These are phyloP conservation scores for Fusarium mangiferae DNA, from an alignment of 2,329 filamentous ascomycete species.

Conservation along the genomic window DNA sequence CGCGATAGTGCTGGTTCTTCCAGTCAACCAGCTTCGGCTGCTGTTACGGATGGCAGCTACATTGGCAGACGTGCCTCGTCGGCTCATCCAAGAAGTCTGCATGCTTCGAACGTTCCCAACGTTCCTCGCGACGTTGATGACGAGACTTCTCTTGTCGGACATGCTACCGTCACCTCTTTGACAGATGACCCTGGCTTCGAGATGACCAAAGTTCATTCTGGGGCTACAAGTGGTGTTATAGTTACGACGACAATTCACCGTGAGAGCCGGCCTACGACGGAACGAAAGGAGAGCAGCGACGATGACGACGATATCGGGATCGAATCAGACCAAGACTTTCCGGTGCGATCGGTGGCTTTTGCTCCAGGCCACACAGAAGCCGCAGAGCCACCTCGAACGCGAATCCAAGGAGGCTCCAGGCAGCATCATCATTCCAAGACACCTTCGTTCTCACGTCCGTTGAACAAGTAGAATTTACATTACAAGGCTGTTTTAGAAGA, in stretches of 20 bases:
- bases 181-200: conserved; percentile 34
- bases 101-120: conserved; percentile 14
- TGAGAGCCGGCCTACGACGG: conserved; percentile 44
- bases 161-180: conserved; percentile 31
- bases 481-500: background rate
- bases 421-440: conserved; percentile 10
- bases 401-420: conserved; percentile 39
- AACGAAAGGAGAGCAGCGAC: background rate
- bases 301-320: conserved; percentile 27
- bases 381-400: conserved; percentile 36
- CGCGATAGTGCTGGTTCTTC: conserved; percentile 54
- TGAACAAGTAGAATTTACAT: background rate
- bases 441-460: conserved; percentile 13
- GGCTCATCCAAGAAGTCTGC: conserved; percentile 12
- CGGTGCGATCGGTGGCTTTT: conserved; percentile 21
- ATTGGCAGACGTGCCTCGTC: conserved; percentile 12
- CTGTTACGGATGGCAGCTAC: conserved; percentile 19
- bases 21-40: conserved; percentile 30
- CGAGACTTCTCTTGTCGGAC: conserved; percentile 42
- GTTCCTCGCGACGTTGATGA: conserved; percentile 37
- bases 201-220: conserved; percentile 29
- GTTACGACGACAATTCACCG: conserved; percentile 53
- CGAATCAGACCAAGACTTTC: conserved; percentile 15
- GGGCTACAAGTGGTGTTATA: conserved; percentile 43
- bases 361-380: conserved; percentile 18